Conservation (phyloP, 768 basidiomycete species). For the Rhizopogon sp. region DNA sequence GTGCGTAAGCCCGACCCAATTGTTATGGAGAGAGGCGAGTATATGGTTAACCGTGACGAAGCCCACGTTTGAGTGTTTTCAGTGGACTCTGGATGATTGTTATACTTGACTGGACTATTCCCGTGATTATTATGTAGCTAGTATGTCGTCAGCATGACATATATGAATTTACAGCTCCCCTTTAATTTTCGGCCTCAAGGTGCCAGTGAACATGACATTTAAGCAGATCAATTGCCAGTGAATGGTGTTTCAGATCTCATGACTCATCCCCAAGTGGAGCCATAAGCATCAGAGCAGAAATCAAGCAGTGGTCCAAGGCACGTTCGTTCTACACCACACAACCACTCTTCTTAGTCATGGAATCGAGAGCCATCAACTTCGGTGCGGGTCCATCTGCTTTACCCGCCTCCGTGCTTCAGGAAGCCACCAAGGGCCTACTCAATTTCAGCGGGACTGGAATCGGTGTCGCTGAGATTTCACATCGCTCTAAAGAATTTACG, state of each 20-base stretch:
- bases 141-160: too few species aligned
- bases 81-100: neutral
- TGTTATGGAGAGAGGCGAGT: constrained; percentile 21
- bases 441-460: constrained; percentile 91
- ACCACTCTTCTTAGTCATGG: constrained; percentile 9
- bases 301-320: neutral
- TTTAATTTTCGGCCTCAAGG: too few species aligned
- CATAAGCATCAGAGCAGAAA: too few species aligned
- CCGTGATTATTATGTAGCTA: too few species aligned
- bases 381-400: constrained; percentile 93
- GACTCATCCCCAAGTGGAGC: too few species aligned
- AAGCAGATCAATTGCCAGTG: too few species aligned
- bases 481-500: constrained; percentile 88
- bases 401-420: constrained; percentile 78
- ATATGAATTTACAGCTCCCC: too few species aligned
- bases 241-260: too few species aligned
- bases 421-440: constrained; percentile 81
- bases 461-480: constrained; percentile 93
- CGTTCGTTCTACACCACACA: neutral
- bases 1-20: constrained; percentile 8
- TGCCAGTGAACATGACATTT: too few species aligned
- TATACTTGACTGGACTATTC: neutral
- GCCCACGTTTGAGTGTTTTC: constrained; percentile 7
- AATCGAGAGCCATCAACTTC: constrained; percentile 73
- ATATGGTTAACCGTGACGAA: constrained; percentile 16